Evolutionary conservation across 257 asterid species (phyloP), one percentile per base, ranked within the genome.

Genomic region (Solanum rostratum): DNA sequence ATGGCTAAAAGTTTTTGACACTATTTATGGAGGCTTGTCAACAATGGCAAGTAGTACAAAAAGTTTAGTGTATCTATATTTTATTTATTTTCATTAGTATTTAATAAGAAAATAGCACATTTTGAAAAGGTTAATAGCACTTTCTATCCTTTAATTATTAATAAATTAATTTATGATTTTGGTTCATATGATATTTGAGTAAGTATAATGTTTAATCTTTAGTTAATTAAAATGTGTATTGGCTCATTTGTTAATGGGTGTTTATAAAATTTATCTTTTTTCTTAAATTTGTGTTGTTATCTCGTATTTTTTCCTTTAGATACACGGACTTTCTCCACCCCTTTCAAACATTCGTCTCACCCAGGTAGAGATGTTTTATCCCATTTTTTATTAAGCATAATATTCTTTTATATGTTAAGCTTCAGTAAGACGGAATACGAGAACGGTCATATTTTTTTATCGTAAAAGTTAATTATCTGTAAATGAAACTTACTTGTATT

Each of bases 1-100:
- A 78, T 50, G 82, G 82, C 82, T 78, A 78, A 49, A 50, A 27
- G 63, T 50, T 30, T 30, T 78, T 50, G 46, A 78, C 82, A 78
- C 0, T 78, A 50, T 50, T 54, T 78, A 18, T 50, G 82, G 82
- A 15, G 63, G 82, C 82, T 18, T 10, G 29, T 78, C 82, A 78
- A 78, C 27, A 76, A 50, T 76, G 59, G 82, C 82, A 46, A 50
- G 62, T 49, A 24, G 45, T 7, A 49, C 24, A 24, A 76, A 76
- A 24, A 76, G 18, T 76, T 76, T 49, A 76, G 46, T 78, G 82
- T 2, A 0, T 27, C 45, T 74, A 22, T 49, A 49, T 46, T 24
- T 27, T 49, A 46, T 24, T 45, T 43, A n/a, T 74, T 46, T 76
- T 20, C n/a, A 14, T 14, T 3, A 73, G 24, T 45, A 22, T 74